A percentile compares a stretch with the other conserved stretches of the same genome.
Evolutionary conservation across 2,329 filamentous ascomycete genomes (phyloP).

Genomic region (Cordyceps cateniannulata): DNA sequence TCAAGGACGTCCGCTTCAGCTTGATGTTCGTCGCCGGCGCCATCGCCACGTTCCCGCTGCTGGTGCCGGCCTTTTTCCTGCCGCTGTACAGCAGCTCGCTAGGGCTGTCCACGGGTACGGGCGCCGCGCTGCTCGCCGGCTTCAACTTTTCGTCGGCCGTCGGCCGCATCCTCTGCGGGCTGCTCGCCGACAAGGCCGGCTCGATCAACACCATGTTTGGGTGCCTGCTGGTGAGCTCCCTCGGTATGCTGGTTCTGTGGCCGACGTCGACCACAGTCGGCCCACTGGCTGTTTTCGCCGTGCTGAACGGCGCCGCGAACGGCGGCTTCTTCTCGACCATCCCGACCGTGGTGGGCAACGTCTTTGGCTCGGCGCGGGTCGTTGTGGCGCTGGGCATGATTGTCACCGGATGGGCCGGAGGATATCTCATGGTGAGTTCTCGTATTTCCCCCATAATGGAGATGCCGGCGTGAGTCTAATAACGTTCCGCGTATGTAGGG

Average conservation of each 20-base stretch:
- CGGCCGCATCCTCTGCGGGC: slow-evolving; percentile 45
- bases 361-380: slow-evolving; percentile 50
- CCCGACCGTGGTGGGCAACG: slow-evolving; percentile 52
- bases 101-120: slow-evolving; percentile 40
- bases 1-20: slow-evolving; percentile 43
- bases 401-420: slow-evolving; percentile 52
- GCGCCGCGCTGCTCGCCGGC: slow-evolving; percentile 49
- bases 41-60: slow-evolving; percentile 49
- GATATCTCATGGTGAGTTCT: slow-evolving; percentile 50
- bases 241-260: slow-evolving; percentile 54
- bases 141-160: slow-evolving; percentile 53
- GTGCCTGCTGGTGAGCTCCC: slow-evolving; percentile 40
- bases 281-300: slow-evolving; percentile 46
- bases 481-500: slow-evolving; percentile 27
- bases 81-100: slow-evolving; percentile 47
- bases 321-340: slow-evolving; percentile 56
- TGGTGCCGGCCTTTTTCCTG: slow-evolving; percentile 54
- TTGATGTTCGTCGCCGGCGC: slow-evolving; percentile 44
- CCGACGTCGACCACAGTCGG: slow-evolving; percentile 45
- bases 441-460: neutral
- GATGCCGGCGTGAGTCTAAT: slow-evolving; percentile 6
- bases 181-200: slow-evolving; percentile 44
- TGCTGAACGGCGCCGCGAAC: slow-evolving; percentile 52
- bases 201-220: slow-evolving; percentile 46
- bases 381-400: slow-evolving; percentile 56